Evolutionary conservation across 805 yeast species (phyloP), one percentile per base, ranked within the genome.

Genomic region (Yarrowia hollandica): DNA sequence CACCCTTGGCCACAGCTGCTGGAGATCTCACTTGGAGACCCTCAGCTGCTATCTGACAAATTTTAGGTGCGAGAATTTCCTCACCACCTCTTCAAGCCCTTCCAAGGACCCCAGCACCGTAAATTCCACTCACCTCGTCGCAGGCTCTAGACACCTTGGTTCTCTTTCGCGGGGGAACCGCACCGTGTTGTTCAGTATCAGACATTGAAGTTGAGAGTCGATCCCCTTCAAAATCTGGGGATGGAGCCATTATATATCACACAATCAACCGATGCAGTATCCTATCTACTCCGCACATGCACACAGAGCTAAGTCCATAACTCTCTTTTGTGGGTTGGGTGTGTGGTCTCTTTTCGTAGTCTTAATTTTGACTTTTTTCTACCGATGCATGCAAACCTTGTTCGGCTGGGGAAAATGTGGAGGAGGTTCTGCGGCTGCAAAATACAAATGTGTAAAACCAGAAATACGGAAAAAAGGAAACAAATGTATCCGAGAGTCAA

Each of bases 61-160:
- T n/a, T n/a, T n/a, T n/a, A n/a, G 34, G 34, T 5, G 15, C 34
- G 16, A 30, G n/a, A 11, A 25, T 26, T 19, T 3, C 14, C 11
- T 15, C 10, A 10, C 12, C 10, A 21, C 7, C 30, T 6, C 30
- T 26, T 12, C 30, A 26, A 26, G 12, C 30, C 7, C 7, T 26
- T 26, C 30, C 30, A 3, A 6, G 30, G 30, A 26, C 30, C 8
- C 30, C 2, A 2, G 7, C 30, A 26, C 31, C 33, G n/a, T 14
- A 28, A 14, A 28, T 3, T 37, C 14, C 42, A 62, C 70, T 54
- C 37, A 68, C 71, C 64, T 79, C 76, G 65, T 81, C 85, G 65
- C 85, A 81, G 22, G 85, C 85, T 21, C 84, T 66, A 8, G 83
- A 79, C 1, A 81, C 82, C 65, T 81, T 81, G 30, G 82, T 75